Conservation (phyloP, 2,329 filamentous ascomycete genomes). For the Penicillium sp. region DNA sequence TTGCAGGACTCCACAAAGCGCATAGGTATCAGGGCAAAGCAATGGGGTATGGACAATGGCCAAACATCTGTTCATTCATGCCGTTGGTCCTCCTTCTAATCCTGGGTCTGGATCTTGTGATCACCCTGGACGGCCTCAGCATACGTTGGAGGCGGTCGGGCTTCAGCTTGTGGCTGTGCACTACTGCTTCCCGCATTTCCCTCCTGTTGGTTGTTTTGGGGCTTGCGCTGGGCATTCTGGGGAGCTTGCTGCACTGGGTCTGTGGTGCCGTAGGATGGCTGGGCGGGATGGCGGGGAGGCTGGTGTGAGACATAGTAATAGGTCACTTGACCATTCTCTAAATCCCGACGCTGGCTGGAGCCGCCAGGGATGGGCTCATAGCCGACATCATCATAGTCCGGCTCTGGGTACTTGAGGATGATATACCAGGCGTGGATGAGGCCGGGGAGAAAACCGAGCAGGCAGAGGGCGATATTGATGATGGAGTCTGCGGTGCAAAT, state of each 20-base stretch:
- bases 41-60: not conserved
- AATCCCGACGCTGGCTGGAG: constrained; percentile 43
- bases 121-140: constrained; percentile 87
- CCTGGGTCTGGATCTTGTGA: constrained; percentile 77
- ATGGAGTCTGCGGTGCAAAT: constrained; percentile 89
- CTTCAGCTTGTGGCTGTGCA: constrained; percentile 27
- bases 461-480: constrained; percentile 90
- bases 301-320: constrained; percentile 72
- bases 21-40: not conserved
- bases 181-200: constrained; percentile 31
- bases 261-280: constrained; percentile 43
- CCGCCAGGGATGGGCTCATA: constrained; percentile 66
- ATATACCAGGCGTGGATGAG: constrained; percentile 98
- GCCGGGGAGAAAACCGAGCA: constrained; percentile 77
- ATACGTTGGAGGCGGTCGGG: constrained; percentile 73
- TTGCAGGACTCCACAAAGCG: not conserved
- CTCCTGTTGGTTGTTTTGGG: constrained; percentile 11
- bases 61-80: not conserved
- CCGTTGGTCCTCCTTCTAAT: constrained; percentile 39
- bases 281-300: constrained; percentile 37
- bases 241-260: constrained; percentile 23
- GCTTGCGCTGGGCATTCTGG: constrained; percentile 7
- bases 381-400: constrained; percentile 56
- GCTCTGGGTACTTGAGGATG: constrained; percentile 84
- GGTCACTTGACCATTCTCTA: constrained; percentile 56